Evolutionary conservation across 305 asterid species (phyloP).

Genomic region (Fraxinus floribunda): DNA sequence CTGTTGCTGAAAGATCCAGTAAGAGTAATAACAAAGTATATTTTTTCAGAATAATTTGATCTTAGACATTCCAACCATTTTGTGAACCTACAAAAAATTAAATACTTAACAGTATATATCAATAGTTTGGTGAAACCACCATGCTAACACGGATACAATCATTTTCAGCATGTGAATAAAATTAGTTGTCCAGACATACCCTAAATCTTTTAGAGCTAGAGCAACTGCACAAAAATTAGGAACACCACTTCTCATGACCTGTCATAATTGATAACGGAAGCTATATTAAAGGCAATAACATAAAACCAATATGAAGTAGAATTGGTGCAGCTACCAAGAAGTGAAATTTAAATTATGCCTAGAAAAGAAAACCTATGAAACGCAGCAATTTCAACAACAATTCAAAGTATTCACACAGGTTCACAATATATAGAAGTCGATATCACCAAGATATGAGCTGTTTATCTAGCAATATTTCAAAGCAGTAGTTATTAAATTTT

Average conservation of each 20-base stretch:
- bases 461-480: conserved; percentile 6
- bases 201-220: conserved; percentile 68
- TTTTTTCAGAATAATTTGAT: neutral
- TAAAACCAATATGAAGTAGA: conserved; percentile 2
- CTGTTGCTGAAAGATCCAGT: neutral
- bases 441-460: neutral
- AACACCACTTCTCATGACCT: conserved; percentile 64
- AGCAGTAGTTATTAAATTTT: conserved; percentile 3
- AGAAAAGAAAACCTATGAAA: neutral
- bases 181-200: conserved; percentile 51
- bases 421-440: conserved; percentile 12
- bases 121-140: neutral
- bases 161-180: neutral
- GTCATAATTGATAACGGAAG: conserved; percentile 32
- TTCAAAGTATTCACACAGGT: conserved; percentile 6
- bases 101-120: too few species aligned
- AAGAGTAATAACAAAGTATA: neutral
- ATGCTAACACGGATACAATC: neutral
- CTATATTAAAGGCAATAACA: conserved; percentile 21
- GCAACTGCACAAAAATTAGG: conserved; percentile 99
- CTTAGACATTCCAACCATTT: neutral
- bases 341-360: conserved; percentile 18
- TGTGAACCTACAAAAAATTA: neutral
- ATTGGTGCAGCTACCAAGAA: conserved; percentile 1
- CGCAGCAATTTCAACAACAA: neutral